Evolutionary conservation across 192 early-diverging fungal genomes (phyloP), one percentile per base, ranked within the genome.

Genomic region (Coemansia sp.): DNA sequence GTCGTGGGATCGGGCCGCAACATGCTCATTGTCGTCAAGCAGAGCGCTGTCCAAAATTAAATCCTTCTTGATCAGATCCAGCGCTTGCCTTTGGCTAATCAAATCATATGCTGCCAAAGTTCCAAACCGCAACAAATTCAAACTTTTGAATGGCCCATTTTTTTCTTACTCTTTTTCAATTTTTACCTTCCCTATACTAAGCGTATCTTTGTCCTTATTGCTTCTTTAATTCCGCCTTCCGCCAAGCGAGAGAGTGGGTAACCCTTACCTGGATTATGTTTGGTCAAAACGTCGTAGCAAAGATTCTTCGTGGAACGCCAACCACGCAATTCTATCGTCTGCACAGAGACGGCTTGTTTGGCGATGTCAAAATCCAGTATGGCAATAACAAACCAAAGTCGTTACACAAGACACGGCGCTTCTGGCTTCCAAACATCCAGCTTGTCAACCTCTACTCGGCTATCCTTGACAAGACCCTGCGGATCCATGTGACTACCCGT

Each of bases 341-440:
- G 14, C 63, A 66, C 35, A 51, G 72, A 52, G 73, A 81, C 65
- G 80, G 80, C 1, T 55, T 82, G n/a, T 82, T 82, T 36, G 80
- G 80, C 9, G 63, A 64, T 0, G 45, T 62, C 2, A 38, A 48
- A 4, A 36, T 77, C 12, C 80, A 82, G 62, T 66, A 76, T 49
- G 84, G 84, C 46, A 78, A 81, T 66, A 77, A 78, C 71, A 78
- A 78, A 53, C 74, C 84, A 43, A 81, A 85, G 35, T 90, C 88
- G 39, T 84, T 90, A 65, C 88, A 88, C 74, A 91, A 91, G 65
- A 91, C 90, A 36, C 86, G 90, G 68, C 89, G 92, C 36, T 86
- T 81, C 30, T 94, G 90, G 90, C 64, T 89, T 12, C 92, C 92
- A 45, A 94, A 94, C 64, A 89, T 92, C 16, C 89, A 89, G 62